phyloP scores from a whole-genome alignment of 306 rosid species.

The Ammopiptanthus mongolicus region DNA sequence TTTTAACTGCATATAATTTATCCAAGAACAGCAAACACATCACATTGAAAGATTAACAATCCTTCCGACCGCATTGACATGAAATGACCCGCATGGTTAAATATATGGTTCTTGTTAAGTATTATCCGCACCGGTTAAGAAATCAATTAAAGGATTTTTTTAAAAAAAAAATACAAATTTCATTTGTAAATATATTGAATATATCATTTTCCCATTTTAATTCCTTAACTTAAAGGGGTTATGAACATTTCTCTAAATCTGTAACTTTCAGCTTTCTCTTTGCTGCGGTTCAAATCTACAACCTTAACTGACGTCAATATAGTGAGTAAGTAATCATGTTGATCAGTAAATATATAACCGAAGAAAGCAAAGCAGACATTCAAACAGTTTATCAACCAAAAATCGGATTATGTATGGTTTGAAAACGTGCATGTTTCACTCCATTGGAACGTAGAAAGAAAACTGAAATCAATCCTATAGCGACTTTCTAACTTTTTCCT shows the following conservation, averaged over 20 bases:
- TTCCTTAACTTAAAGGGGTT: too few species aligned
- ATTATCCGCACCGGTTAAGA: too few species aligned
- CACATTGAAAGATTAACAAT: neutral
- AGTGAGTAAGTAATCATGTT: too few species aligned
- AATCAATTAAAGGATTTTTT: too few species aligned
- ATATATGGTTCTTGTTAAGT: too few species aligned
- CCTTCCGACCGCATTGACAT: neutral
- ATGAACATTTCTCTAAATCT: too few species aligned
- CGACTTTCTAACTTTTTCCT: neutral
- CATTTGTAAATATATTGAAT: too few species aligned
- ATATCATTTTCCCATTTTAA: too few species aligned
- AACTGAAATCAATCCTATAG: neutral
- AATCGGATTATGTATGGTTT: neutral
- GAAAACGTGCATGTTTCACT: neutral
- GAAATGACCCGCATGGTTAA: constrained; percentile 9
- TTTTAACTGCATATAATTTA: neutral
- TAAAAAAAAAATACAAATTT: too few species aligned
- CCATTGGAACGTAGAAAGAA: neutral
- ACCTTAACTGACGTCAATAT: constrained; percentile 7
- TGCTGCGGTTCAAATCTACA: neutral
- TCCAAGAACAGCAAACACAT: neutral
- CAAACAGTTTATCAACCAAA: constrained; percentile 1
- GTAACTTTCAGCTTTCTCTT: neutral
- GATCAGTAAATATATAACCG: too few species aligned
- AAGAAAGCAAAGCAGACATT: constrained; percentile 20